Conservation (phyloP, 2,329 filamentous ascomycete species). For the Berkeleyomyces basicola region DNA sequence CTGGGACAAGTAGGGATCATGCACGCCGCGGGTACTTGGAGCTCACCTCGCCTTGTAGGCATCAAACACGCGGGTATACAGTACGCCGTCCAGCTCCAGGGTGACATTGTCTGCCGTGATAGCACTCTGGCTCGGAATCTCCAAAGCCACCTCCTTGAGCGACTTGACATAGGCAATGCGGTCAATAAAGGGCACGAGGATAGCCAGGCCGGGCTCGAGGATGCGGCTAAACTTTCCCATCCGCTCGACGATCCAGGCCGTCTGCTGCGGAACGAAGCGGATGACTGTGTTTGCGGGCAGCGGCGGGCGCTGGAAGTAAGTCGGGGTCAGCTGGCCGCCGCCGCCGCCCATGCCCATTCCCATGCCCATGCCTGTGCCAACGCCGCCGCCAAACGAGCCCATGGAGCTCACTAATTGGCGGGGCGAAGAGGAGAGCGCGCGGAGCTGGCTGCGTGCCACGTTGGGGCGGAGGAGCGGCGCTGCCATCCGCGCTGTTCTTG, state of each 20-base stretch:
- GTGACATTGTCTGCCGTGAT: conserved; percentile 99
- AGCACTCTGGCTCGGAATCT: conserved; percentile 93
- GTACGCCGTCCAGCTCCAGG: conserved; percentile 81
- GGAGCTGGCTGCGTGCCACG: conserved; percentile 7
- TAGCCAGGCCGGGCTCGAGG: conserved; percentile 74
- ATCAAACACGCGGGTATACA: conserved; percentile 93
- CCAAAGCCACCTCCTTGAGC: conserved; percentile 86
- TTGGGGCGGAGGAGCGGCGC: background rate
- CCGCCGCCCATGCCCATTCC: conserved; percentile 7
- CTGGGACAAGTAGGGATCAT: background rate
- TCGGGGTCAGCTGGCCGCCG: conserved; percentile 34
- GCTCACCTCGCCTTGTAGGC: conserved; percentile 87
- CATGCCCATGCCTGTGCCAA: conserved; percentile 10
- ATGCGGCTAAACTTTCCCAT: conserved; percentile 98
- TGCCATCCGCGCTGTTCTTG: conserved; percentile 11
- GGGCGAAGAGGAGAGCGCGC: conserved; percentile 17
- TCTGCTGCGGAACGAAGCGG: conserved; percentile 97
- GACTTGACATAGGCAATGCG: conserved; percentile 96
- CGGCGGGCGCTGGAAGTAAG: conserved; percentile 62
- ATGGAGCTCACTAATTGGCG: conserved; percentile 21
- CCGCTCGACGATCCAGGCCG: conserved; percentile 97
- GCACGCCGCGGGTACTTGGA: background rate
- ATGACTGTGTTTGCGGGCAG: conserved; percentile 88
- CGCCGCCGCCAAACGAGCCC: conserved; percentile 17
- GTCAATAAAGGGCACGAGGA: conserved; percentile 81